These are phyloP conservation scores for Lodderomyces metapsilosis DNA, from an alignment of 1,139 yeast species.

Conservation along the genomic window DNA sequence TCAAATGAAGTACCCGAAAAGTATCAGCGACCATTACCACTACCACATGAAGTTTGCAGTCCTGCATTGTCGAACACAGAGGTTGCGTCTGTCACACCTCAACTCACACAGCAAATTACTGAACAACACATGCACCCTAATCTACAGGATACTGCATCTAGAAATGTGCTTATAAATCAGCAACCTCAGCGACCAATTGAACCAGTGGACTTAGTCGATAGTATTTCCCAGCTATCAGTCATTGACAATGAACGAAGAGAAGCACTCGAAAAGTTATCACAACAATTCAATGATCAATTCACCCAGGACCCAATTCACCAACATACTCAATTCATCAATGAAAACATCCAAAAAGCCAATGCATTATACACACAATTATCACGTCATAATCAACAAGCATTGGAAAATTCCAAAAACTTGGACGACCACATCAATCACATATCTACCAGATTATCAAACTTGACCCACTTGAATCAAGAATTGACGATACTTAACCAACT, in stretches of 20 bases:
- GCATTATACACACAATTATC: slow-evolving; percentile 33
- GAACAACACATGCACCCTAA: background rate
- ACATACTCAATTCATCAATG: slow-evolving; percentile 18
- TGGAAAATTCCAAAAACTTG: slow-evolving; percentile 33
- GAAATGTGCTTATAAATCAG: background rate
- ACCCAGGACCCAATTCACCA: slow-evolving; percentile 12
- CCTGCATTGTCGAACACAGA: background rate
- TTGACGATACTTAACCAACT: slow-evolving; percentile 24
- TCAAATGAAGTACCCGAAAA: background rate
- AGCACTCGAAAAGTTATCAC: slow-evolving; percentile 20
- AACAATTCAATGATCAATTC: slow-evolving; percentile 23
- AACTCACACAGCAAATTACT: background rate
- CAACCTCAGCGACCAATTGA: too few relatives aligned
- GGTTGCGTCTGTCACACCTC: background rate
- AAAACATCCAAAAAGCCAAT: slow-evolving; percentile 23
- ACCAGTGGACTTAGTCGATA: slow-evolving; percentile 21
- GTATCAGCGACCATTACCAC: slow-evolving; percentile 1
- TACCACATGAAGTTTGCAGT: slow-evolving; percentile 1
- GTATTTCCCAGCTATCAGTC: slow-evolving; percentile 4
- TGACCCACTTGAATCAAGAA: slow-evolving; percentile 26
- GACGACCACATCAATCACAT: slow-evolving; percentile 35
- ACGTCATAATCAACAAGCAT: slow-evolving; percentile 40
- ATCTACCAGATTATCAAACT: slow-evolving; percentile 26
- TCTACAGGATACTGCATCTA: too few relatives aligned
- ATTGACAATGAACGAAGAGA: slow-evolving; percentile 7